These are phyloP conservation scores for Chaetomium cochliodes DNA, from an alignment of 495 filamentous ascomycete species.

Conservation along the genomic window DNA sequence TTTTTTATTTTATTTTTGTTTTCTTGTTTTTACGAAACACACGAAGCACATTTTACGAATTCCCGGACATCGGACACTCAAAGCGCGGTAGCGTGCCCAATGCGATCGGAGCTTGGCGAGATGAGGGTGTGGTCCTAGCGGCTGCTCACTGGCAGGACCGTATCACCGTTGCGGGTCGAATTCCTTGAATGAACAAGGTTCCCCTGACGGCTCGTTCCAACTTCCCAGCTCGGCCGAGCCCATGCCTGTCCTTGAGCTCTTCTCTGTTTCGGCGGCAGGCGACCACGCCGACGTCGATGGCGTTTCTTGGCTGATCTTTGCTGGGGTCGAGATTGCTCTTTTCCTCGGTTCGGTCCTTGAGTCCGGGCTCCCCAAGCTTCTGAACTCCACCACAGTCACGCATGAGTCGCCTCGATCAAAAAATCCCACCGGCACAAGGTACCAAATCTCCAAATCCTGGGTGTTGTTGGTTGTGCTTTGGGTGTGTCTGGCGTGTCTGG, in stretches of 20 bases:
- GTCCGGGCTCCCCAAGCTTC: background rate
- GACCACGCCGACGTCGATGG: slow-evolving; percentile 24
- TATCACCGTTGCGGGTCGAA: slow-evolving; percentile 23
- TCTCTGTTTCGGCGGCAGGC: slow-evolving; percentile 6
- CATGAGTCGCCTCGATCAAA: background rate
- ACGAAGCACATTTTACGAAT: no score
- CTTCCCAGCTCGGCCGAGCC: slow-evolving; percentile 24
- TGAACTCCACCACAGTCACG: background rate
- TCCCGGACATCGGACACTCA: no score
- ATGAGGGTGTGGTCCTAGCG: slow-evolving; percentile 27
- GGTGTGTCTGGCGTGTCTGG: no score
- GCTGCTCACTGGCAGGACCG: slow-evolving; percentile 14
- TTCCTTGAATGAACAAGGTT: slow-evolving; percentile 28
- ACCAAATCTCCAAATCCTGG: background rate
- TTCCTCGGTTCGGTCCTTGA: background rate
- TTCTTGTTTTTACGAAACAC: background rate
- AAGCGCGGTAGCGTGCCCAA: background rate
- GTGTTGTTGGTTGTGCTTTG: background rate
- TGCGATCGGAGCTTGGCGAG: slow-evolving; percentile 16
- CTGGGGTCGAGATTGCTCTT: background rate
- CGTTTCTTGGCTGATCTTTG: slow-evolving; percentile 17
- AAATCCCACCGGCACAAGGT: background rate
- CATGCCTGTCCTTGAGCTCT: background rate
- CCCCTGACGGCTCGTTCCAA: slow-evolving; percentile 25
- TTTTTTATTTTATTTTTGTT: background rate